These are phyloP conservation scores for Tetrastigma voinierianum DNA, from an alignment of 164 flowering plant genomes.

Conservation along the genomic window DNA sequence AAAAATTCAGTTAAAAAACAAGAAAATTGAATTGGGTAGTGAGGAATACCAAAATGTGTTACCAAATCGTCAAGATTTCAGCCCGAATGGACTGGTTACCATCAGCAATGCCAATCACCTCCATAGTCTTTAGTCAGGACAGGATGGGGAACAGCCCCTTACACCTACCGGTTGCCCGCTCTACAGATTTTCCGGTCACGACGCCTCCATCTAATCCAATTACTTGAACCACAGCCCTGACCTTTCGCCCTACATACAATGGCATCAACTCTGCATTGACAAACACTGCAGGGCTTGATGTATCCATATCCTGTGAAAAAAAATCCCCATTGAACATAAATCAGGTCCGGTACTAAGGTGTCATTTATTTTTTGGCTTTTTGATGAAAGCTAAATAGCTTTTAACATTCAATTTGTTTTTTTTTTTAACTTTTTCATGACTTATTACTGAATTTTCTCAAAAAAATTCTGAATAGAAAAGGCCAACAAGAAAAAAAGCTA, in stretches of 20 bases:
- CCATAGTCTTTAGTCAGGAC: constrained; percentile 60
- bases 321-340: too few species aligned
- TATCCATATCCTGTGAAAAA: constrained; percentile 64
- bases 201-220: constrained; percentile 50
- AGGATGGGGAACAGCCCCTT: constrained; percentile 49
- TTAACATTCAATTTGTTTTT: too few species aligned
- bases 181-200: constrained; percentile 67
- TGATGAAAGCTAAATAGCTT: too few species aligned
- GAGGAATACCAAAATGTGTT: constrained; percentile 50
- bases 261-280: constrained; percentile 75
- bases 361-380: too few species aligned
- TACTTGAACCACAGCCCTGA: constrained; percentile 76
- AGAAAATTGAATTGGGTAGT: too few species aligned
- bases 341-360: too few species aligned
- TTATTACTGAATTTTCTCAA: too few species aligned
- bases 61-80: constrained; percentile 82
- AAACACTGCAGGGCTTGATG: constrained; percentile 77
- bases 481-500: too few species aligned
- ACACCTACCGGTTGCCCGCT: constrained; percentile 56
- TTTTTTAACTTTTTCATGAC: too few species aligned
- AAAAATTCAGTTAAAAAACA: too few species aligned
- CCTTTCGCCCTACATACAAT: constrained; percentile 59
- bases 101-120: constrained; percentile 93
- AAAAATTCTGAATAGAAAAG: too few species aligned
- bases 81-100: constrained; percentile 69